Percentiles rank a stretch among this genome's conserved stretches.
These are phyloP conservation scores for Penicillium sp. DNA, from an alignment of 2,329 filamentous ascomycete species.

Conservation along the genomic window DNA sequence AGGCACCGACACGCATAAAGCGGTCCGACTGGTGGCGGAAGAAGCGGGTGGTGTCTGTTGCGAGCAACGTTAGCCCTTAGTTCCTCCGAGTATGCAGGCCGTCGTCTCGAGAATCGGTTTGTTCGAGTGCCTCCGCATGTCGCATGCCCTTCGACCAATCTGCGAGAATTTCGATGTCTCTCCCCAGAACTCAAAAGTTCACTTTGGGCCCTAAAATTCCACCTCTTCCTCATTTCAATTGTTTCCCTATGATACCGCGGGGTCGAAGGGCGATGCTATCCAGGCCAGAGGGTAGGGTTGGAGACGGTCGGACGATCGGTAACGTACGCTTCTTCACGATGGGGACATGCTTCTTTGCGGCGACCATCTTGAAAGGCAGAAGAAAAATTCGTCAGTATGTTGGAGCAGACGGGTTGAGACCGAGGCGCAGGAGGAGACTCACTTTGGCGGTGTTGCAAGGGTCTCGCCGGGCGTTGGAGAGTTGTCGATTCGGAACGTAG, in stretches of 20 bases:
- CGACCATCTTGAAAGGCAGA: conserved; percentile 71
- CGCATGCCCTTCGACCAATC: conserved; percentile 11
- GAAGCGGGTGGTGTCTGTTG: conserved; percentile 87
- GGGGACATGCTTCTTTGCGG: conserved; percentile 98
- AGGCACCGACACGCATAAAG: conserved; percentile 86
- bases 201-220: not conserved
- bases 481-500: conserved; percentile 45
- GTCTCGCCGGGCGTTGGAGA: conserved; percentile 47
- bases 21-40: conserved; percentile 95
- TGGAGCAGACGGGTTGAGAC: conserved; percentile 9
- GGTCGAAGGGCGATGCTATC: conserved; percentile 27
- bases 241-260: not conserved
- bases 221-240: conserved; percentile 4
- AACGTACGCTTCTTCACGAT: conserved; percentile 99
- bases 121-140: conserved; percentile 1
- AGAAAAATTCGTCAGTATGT: conserved; percentile 21
- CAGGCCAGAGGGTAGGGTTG: conserved; percentile 16
- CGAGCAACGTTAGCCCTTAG: conserved; percentile 39
- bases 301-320: conserved; percentile 22
- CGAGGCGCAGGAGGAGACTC: conserved; percentile 22
- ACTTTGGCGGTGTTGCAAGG: conserved; percentile 50
- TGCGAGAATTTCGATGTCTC: not conserved
- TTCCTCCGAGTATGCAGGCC: conserved; percentile 41
- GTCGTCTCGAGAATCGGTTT: conserved; percentile 2
- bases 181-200: not conserved